Conservation (phyloP, 805 yeast species). For the Torulaspora maleeae region DNA sequence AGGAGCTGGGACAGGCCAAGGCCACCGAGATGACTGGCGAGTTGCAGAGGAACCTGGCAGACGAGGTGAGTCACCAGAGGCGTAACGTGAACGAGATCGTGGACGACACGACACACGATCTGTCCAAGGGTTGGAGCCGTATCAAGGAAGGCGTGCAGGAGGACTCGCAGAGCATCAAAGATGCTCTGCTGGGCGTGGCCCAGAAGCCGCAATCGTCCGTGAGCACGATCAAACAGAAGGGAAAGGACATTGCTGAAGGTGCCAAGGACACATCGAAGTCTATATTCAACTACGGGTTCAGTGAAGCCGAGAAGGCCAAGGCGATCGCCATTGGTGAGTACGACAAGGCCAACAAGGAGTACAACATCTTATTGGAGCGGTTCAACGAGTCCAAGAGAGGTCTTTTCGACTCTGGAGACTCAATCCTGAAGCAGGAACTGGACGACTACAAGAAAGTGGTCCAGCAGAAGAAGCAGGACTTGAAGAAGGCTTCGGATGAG, state of each 20-base stretch:
- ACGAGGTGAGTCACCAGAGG: constrained; percentile 5
- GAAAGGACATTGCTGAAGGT: constrained; percentile 11
- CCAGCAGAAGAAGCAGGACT: constrained; percentile 15
- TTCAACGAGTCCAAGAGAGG: constrained; percentile 17
- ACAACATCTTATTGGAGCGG: constrained; percentile 19
- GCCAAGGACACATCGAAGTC: constrained; percentile 22
- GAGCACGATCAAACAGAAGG: constrained; percentile 8
- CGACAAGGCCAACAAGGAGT: constrained; percentile 29
- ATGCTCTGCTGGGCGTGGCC: constrained; percentile 13
- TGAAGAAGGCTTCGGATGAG: constrained; percentile 22
- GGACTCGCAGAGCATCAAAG: constrained; percentile 13
- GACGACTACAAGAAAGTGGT: constrained; percentile 18
- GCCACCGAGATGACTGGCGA: constrained; percentile 10
- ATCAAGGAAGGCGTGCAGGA: constrained; percentile 14
- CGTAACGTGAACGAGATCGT: constrained; percentile 7
- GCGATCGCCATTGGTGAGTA: constrained; percentile 31
- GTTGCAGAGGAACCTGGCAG: constrained; percentile 8
- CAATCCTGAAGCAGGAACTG: constrained; percentile 15
- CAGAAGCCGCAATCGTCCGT: constrained; percentile 3
- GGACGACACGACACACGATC: constrained; percentile 7
- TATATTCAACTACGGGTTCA: constrained; percentile 30
- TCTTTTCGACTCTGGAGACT: constrained; percentile 19
- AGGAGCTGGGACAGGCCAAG: constrained; percentile 7
- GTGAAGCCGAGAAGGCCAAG: constrained; percentile 28
- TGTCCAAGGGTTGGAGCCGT: constrained; percentile 14